Percentiles rank a stretch among this genome's conserved stretches.
Conservation (phyloP, 2,329 filamentous ascomycete species). For the Aureobasidium sp. region DNA sequence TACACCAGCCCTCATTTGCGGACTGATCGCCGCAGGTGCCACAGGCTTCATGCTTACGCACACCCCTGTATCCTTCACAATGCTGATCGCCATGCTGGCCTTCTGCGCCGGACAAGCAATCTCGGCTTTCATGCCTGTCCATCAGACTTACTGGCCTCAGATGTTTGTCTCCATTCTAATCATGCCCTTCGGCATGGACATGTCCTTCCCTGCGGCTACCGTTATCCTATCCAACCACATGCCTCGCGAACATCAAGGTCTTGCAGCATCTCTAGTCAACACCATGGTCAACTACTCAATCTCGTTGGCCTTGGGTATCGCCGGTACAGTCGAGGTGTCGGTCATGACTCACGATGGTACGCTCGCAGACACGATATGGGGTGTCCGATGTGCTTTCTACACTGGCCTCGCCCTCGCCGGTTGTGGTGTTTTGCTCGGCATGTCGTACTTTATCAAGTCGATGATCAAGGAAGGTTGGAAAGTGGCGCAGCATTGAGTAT, state of each 20-base stretch:
- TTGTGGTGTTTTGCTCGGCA: slow-evolving; percentile 19
- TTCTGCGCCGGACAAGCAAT: slow-evolving; percentile 29
- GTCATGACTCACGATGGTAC: slow-evolving; percentile 16
- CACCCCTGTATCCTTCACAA: slow-evolving; percentile 31
- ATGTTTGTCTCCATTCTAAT: slow-evolving; percentile 31
- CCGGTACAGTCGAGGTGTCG: slow-evolving; percentile 20
- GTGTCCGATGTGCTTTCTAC: slow-evolving; percentile 22
- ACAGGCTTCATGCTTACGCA: slow-evolving; percentile 34
- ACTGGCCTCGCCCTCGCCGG: slow-evolving; percentile 22
- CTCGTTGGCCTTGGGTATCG: slow-evolving; percentile 21
- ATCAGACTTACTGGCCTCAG: slow-evolving; percentile 32
- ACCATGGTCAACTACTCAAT: slow-evolving; percentile 26
- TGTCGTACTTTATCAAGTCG: slow-evolving; percentile 19
- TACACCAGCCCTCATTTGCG: slow-evolving; percentile 28
- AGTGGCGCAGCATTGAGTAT: slow-evolving; percentile 9
- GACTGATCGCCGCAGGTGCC: slow-evolving; percentile 29
- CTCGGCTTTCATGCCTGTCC: slow-evolving; percentile 26
- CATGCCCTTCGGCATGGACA: slow-evolving; percentile 31
- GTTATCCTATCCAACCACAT: slow-evolving; percentile 26
- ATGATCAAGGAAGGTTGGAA: slow-evolving; percentile 18
- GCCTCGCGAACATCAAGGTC: slow-evolving; percentile 25
- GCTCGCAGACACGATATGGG: slow-evolving; percentile 15
- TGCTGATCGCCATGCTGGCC: slow-evolving; percentile 31
- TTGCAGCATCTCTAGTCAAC: slow-evolving; percentile 23
- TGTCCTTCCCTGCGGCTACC: slow-evolving; percentile 25